phyloP scores from a whole-genome alignment of 2,329 filamentous ascomycete species.

The Sarocladium strictum region DNA sequence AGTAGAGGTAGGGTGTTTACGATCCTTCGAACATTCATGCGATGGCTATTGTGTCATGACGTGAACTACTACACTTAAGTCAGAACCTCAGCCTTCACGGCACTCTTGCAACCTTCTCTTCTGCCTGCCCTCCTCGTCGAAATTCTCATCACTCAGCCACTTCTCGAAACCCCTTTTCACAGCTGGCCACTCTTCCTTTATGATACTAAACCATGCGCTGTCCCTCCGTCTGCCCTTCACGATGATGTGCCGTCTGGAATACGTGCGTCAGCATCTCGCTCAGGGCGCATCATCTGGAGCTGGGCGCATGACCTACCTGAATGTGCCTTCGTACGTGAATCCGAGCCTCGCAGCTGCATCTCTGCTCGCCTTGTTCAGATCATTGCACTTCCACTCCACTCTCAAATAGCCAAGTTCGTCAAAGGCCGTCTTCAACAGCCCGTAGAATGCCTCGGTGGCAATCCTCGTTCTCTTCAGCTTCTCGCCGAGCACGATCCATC shows the following conservation, averaged over 20 bases:
- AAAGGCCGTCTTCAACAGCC: constrained; percentile 49
- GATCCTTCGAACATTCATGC: too few relatives aligned
- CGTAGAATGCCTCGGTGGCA: constrained; percentile 52
- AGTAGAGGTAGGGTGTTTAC: too few relatives aligned
- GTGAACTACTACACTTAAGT: too few relatives aligned
- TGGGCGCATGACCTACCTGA: constrained; percentile 32
- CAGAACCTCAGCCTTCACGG: background rate
- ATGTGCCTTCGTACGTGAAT: constrained; percentile 53
- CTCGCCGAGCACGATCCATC: constrained; percentile 45
- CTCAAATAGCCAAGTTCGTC: constrained; percentile 44
- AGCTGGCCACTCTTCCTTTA: constrained; percentile 51
- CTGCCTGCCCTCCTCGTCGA: constrained; percentile 48
- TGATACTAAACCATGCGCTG: constrained; percentile 54
- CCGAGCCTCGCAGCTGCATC: constrained; percentile 51
- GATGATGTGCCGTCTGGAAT: constrained; percentile 47
- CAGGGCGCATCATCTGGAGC: background rate
- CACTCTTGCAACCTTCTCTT: constrained; percentile 33
- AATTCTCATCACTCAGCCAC: constrained; percentile 52
- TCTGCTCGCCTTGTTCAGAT: constrained; percentile 46
- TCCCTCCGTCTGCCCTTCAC: constrained; percentile 50
- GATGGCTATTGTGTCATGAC: too few relatives aligned
- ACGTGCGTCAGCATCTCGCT: background rate
- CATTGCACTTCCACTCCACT: constrained; percentile 60
- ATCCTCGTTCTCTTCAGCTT: constrained; percentile 45
- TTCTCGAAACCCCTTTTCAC: constrained; percentile 39